phyloP scores from a whole-genome alignment of 2,329 filamentous ascomycete species.

The Sarocladium kiliense region DNA sequence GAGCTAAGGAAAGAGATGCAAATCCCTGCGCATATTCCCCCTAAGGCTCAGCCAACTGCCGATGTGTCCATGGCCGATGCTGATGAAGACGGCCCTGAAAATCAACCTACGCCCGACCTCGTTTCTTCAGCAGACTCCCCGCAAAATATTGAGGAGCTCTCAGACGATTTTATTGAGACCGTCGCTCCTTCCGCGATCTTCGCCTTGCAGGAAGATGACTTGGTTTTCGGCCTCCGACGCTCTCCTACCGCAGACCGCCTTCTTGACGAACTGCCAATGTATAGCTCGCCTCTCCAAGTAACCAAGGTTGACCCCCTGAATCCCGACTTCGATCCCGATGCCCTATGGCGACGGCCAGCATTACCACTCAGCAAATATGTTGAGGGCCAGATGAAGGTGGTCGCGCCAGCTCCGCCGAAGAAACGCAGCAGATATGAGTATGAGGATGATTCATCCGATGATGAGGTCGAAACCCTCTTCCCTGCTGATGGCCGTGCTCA shows the following conservation, averaged over 20 bases:
- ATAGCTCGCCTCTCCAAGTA: constrained; percentile 58
- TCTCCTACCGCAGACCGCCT: constrained; percentile 73
- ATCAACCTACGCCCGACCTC: constrained; percentile 61
- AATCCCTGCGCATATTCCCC: constrained; percentile 51
- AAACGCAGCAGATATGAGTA: constrained; percentile 85
- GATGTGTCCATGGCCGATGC: constrained; percentile 30
- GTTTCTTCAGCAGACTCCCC: constrained; percentile 58
- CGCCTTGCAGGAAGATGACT: constrained; percentile 73
- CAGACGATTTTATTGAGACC: constrained; percentile 38
- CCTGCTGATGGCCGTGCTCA: constrained; percentile 33
- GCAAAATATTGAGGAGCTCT: constrained; percentile 33
- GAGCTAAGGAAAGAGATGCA: constrained; percentile 65
- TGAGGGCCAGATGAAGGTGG: constrained; percentile 71
- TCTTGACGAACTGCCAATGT: constrained; percentile 76
- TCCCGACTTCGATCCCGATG: constrained; percentile 61
- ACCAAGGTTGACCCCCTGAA: constrained; percentile 52
- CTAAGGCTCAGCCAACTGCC: constrained; percentile 24
- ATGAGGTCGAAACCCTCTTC: constrained; percentile 30
- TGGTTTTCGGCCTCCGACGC: constrained; percentile 71
- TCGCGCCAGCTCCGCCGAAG: constrained; percentile 56
- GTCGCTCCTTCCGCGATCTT: constrained; percentile 75
- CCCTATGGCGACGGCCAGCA: constrained; percentile 69
- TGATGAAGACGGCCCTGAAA: constrained; percentile 27
- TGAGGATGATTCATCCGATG: constrained; percentile 63
- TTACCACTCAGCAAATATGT: constrained; percentile 84